Evolutionary conservation across 495 filamentous ascomycete species (phyloP), one percentile per base, ranked within the genome.

Genomic region (Penicillium dipodomyicola): DNA sequence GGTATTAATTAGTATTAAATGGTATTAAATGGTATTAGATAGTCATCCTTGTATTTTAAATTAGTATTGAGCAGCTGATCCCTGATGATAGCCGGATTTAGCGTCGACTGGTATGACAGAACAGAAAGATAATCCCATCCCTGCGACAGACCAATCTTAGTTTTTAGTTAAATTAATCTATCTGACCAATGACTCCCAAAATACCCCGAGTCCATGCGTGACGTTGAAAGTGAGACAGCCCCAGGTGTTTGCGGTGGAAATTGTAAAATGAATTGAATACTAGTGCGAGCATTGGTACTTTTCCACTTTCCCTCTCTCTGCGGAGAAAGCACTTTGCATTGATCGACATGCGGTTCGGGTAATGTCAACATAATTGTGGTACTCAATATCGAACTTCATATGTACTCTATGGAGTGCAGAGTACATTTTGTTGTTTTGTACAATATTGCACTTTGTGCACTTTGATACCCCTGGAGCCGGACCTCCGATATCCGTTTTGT

Each of bases 241-340:
- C 49, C 49, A 52, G 35, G 49, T 52, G 49, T 52, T 52, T 52
- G 49, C 23, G 9, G 22, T 29, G 12, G 35, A 52, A 52, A 52
- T 52, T 41, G 35, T 51, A 25, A 20, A 3, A 5, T 39, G 8
- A 29, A 52, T 39, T 27, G 35, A 37, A 17, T 37, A 37, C 49
- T 52, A 52, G 49, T 8, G 35, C 8, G 22, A 30, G 19, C 10
- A 11, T 12, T 15, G 12, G 29, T 30, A 23, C 17, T 14, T 37
- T 37, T n/a, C 32, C 20, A 19, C 22, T 41, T 52, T 15, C 33
- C 32, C 29, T 49, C 35, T 22, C 44, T 47, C 44, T 19, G 44
- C 44, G 23, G 43, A 46, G 22, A 44, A 33, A 33, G 15, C 43
- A 19, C 10, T 43, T 22, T 4, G 22, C 22, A 23, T 11, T 12